A percentile compares a stretch with the other conserved stretches of the same genome.
These are phyloP conservation scores for Agaricus subrufescens DNA, from an alignment of 768 basidiomycete genomes.

Conservation along the genomic window DNA sequence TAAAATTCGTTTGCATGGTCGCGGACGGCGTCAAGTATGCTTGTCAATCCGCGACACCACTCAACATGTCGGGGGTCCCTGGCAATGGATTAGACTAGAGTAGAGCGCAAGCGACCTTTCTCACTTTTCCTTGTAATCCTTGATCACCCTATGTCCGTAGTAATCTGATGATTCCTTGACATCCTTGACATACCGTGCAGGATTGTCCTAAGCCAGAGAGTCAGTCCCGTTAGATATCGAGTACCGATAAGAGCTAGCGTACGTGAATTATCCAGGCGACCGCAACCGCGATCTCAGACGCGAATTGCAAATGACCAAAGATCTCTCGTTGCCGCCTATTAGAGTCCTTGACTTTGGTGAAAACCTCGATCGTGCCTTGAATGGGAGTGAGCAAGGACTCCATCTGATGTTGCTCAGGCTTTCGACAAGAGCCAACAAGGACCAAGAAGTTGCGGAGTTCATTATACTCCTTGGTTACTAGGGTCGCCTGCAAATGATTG, in stretches of 20 bases:
- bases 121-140: slow-evolving; percentile 91
- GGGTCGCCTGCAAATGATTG: slow-evolving; percentile 45
- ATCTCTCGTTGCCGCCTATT: slow-evolving; percentile 78
- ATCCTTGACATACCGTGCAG: slow-evolving; percentile 73
- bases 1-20: slow-evolving; percentile 85
- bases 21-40: slow-evolving; percentile 70
- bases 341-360: slow-evolving; percentile 79
- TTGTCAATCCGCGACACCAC: slow-evolving; percentile 76
- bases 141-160: slow-evolving; percentile 86
- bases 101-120: slow-evolving; percentile 19
- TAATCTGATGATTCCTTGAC: slow-evolving; percentile 84
- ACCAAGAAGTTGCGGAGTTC: slow-evolving; percentile 68
- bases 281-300: slow-evolving; percentile 77
- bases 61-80: slow-evolving; percentile 86
- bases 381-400: slow-evolving; percentile 62
- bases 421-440: slow-evolving; percentile 67
- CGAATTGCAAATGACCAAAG: slow-evolving; percentile 72
- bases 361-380: slow-evolving; percentile 64
- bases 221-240: neutral
- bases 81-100: slow-evolving; percentile 4
- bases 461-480: slow-evolving; percentile 63
- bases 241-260: slow-evolving; percentile 23
- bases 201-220: slow-evolving; percentile 54
- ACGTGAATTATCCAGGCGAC: slow-evolving; percentile 89
- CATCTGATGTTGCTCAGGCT: slow-evolving; percentile 64